Percentiles rank a stretch among this genome's conserved stretches.
Evolutionary conservation across 169 alveolate genomes (phyloP).

Genomic region (Plasmodium coatneyi): DNA sequence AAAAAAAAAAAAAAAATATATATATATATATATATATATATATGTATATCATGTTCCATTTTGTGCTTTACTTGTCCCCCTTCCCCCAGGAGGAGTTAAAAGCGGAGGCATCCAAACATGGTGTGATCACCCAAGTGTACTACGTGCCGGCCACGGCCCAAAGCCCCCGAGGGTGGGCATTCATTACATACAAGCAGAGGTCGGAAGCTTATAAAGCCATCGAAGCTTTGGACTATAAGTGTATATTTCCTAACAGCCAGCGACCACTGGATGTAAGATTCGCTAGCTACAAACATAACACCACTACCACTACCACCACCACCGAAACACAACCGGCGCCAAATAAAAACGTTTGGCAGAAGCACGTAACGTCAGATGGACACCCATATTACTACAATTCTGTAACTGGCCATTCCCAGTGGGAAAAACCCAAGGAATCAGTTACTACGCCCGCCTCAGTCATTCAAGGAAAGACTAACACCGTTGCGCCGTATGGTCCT

Average conservation of each 20-base stretch:
- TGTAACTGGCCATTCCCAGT: slow-evolving; percentile 88
- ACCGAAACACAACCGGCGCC: slow-evolving; percentile 60
- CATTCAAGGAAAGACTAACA: slow-evolving; percentile 19
- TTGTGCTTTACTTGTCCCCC: background rate
- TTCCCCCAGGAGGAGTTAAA: slow-evolving; percentile 76
- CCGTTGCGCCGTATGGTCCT: slow-evolving; percentile 88
- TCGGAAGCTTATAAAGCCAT: slow-evolving; percentile 77
- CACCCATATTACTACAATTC: slow-evolving; percentile 88
- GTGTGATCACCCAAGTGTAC: slow-evolving; percentile 77
- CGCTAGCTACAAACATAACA: slow-evolving; percentile 59
- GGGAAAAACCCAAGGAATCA: slow-evolving; percentile 91
- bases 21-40: background rate
- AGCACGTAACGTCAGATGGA: slow-evolving; percentile 88
- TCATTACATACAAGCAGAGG: slow-evolving; percentile 77
- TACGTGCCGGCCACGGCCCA: slow-evolving; percentile 81
- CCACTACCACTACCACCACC: background rate
- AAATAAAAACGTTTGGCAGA: slow-evolving; percentile 86
- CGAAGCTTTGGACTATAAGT: slow-evolving; percentile 79
- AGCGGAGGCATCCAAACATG: slow-evolving; percentile 79
- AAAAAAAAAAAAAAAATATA: background rate
- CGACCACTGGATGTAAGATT: slow-evolving; percentile 60
- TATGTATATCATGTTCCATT: background rate
- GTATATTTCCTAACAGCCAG: slow-evolving; percentile 77
- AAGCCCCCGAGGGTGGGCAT: slow-evolving; percentile 85
- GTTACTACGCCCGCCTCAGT: slow-evolving; percentile 24